phyloP scores from a whole-genome alignment of 352 stramenopile genomes.

The Phytopythium boreale region DNA sequence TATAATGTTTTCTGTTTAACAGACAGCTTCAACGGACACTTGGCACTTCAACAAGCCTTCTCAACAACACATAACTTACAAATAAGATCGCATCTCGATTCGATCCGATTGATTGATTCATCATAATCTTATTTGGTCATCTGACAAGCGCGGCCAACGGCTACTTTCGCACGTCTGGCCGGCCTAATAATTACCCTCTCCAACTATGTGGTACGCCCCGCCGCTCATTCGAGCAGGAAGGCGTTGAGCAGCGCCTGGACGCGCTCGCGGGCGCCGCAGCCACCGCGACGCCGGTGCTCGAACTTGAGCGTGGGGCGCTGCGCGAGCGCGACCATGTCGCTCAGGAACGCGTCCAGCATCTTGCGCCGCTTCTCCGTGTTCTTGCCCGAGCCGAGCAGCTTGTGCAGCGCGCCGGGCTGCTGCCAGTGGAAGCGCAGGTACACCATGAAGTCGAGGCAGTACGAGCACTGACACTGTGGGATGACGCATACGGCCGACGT shows the following conservation, averaged over 20 bases:
- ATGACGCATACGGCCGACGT: constrained; percentile 33
- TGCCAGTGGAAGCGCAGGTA: constrained; percentile 48
- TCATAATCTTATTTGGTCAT: neutral
- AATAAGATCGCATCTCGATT: neutral
- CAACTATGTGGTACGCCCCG: neutral
- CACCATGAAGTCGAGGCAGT: constrained; percentile 52
- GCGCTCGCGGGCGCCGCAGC: constrained; percentile 39
- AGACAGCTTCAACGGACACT: no score
- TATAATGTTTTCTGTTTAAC: no score
- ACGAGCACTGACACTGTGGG: constrained; percentile 47
- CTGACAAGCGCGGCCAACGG: neutral
- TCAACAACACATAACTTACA: neutral
- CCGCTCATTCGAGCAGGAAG: constrained; percentile 35
- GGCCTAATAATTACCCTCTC: constrained; percentile 4
- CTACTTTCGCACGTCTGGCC: neutral
- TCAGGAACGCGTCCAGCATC: constrained; percentile 47
- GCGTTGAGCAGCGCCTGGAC: constrained; percentile 39
- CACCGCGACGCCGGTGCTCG: constrained; percentile 10
- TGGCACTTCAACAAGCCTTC: no score
- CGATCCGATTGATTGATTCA: neutral
- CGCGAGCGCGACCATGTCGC: constrained; percentile 40
- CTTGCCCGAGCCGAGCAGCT: constrained; percentile 15
- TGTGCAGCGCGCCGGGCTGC: constrained; percentile 39
- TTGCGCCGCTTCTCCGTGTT: constrained; percentile 40
- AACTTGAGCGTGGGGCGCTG: constrained; percentile 30